These are phyloP conservation scores for Kickxella alabastrina DNA, from an alignment of 192 early-diverging fungal genomes.

Conservation along the genomic window DNA sequence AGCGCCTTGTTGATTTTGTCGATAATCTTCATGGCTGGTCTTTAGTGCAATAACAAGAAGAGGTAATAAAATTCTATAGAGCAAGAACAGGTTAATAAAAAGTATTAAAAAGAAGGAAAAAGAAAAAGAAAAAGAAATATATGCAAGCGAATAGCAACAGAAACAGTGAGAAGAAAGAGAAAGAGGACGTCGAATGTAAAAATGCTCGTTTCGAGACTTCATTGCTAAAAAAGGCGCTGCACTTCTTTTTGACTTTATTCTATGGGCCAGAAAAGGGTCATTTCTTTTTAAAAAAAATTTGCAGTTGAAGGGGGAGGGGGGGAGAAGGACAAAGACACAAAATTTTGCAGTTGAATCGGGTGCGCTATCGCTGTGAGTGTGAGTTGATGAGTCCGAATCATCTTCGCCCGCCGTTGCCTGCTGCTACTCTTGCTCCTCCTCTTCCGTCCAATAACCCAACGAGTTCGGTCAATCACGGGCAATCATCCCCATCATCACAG, in stretches of 20 bases:
- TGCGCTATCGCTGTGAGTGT: too few relatives aligned
- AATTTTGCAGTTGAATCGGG: too few relatives aligned
- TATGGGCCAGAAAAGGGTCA: too few relatives aligned
- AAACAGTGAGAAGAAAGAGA: neutral
- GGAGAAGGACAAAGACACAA: too few relatives aligned
- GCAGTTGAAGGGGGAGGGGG: too few relatives aligned
- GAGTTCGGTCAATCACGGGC: slow-evolving; percentile 3
- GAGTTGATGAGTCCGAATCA: too few relatives aligned
- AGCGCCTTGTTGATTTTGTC: slow-evolving; percentile 68
- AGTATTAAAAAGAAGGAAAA: slow-evolving; percentile 5
- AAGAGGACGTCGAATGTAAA: neutral
- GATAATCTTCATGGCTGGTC: slow-evolving; percentile 63
- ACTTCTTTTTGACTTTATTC: neutral
- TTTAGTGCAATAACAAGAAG: neutral
- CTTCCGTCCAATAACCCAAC: too few relatives aligned
- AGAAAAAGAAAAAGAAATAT: slow-evolving; percentile 1
- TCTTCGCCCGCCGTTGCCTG: too few relatives aligned
- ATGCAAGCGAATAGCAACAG: too few relatives aligned
- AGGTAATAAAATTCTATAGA: neutral
- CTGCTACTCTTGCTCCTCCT: too few relatives aligned
- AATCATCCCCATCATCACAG: slow-evolving; percentile 5
- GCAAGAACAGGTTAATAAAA: slow-evolving; percentile 7
- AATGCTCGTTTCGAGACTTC: neutral
- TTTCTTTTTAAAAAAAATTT: too few relatives aligned
- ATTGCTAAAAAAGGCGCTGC: neutral